A percentile compares a stretch with the other conserved stretches of the same genome.
These are phyloP conservation scores for Tylopilus sp. DNA, from an alignment of 1,284 basidiomycete species.

Conservation along the genomic window DNA sequence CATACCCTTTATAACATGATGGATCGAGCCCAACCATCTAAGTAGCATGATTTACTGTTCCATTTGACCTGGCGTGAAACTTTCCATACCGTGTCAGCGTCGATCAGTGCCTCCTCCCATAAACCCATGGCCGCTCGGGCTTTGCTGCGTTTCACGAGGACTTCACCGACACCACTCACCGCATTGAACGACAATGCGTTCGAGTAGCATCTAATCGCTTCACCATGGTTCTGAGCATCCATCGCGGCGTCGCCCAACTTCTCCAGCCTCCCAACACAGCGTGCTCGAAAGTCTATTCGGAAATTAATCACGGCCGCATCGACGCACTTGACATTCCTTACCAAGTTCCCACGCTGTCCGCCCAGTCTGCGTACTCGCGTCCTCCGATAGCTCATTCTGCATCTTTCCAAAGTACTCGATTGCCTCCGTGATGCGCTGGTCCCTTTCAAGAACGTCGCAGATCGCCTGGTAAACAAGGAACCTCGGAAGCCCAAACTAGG, in stretches of 20 bases:
- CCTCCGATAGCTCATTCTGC: not conserved
- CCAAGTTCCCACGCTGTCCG: constrained; percentile 2
- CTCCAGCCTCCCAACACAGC: not conserved
- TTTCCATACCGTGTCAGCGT: not conserved
- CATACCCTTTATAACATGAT: not conserved
- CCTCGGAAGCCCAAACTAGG: constrained; percentile 6
- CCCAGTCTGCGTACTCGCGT: not conserved
- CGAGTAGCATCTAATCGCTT: not conserved
- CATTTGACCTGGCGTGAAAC: not conserved
- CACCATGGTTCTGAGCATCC: not conserved
- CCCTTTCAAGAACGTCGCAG: constrained; percentile 6
- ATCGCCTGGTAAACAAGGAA: not conserved
- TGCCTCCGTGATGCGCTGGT: not conserved
- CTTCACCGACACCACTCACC: no score
- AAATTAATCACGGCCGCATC: not conserved
- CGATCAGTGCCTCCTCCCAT: not conserved
- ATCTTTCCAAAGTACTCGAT: constrained; percentile 3
- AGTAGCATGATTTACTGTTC: not conserved
- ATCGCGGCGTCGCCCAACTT: not conserved
- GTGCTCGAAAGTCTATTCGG: not conserved
- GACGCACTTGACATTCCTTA: not conserved
- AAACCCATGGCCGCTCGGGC: not conserved
- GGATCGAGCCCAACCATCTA: not conserved
- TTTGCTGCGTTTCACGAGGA: constrained; percentile 1
- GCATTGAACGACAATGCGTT: not conserved